Evolutionary conservation across 345 rosid species (phyloP).

Genomic region (Dipteronia dyeriana): DNA sequence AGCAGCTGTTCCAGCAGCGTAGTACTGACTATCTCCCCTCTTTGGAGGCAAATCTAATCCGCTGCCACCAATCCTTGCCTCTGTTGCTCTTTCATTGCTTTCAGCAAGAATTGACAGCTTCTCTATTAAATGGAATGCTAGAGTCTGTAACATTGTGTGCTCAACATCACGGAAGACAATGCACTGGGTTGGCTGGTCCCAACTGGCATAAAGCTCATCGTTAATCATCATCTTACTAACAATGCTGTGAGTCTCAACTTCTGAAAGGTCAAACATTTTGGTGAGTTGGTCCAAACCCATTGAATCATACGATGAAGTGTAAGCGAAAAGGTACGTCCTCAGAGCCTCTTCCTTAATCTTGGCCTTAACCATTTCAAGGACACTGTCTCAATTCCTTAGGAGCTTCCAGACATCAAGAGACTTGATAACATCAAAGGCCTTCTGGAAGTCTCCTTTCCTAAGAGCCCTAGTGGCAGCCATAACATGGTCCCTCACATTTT

Average conservation of each 20-base stretch:
- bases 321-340: conserved; percentile 74
- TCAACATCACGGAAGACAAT: conserved; percentile 73
- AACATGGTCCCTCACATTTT: conserved; percentile 85
- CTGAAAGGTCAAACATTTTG: conserved; percentile 77
- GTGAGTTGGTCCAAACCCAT: conserved; percentile 67
- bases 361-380: conserved; percentile 70
- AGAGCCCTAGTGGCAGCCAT: conserved; percentile 89
- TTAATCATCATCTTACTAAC: conserved; percentile 90
- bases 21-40: conserved; percentile 71
- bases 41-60: conserved; percentile 63
- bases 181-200: conserved; percentile 89
- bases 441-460: conserved; percentile 68
- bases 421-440: conserved; percentile 57
- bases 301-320: conserved; percentile 59
- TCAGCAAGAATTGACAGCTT: conserved; percentile 69
- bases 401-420: conserved; percentile 89
- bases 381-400: conserved; percentile 51
- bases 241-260: conserved; percentile 53
- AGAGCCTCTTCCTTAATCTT: conserved; percentile 89
- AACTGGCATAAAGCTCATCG: conserved; percentile 73
- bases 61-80: conserved; percentile 65
- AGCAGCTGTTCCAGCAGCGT: conserved; percentile 40
- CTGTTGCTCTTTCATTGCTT: conserved; percentile 79
- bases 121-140: conserved; percentile 84
- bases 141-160: conserved; percentile 66